These are phyloP conservation scores for Lepidium sativum DNA, from an alignment of 345 rosid species.

Conservation along the genomic window DNA sequence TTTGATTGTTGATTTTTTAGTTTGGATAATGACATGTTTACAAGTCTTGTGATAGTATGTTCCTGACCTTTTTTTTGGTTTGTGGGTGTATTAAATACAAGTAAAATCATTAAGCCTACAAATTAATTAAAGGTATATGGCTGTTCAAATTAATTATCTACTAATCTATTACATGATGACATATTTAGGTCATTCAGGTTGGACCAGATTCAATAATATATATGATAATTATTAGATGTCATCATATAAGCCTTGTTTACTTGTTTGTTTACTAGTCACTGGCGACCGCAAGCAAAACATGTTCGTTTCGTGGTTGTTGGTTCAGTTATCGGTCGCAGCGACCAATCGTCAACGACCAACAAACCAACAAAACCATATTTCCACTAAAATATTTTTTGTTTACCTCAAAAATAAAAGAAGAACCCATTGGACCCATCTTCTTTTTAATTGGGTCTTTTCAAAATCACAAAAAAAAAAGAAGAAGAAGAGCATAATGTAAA, in stretches of 20 bases:
- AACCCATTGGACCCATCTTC: background rate
- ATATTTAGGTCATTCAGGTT: slow-evolving; percentile 7
- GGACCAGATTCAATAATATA: background rate
- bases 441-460: background rate
- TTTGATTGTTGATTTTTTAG: background rate
- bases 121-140: background rate
- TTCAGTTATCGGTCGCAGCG: too few species aligned
- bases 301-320: too few species aligned
- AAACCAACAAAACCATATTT: too few species aligned
- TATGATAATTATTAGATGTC: background rate
- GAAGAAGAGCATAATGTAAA: too few species aligned
- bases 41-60: background rate
- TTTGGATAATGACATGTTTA: background rate
- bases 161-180: slow-evolving; percentile 11
- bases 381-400: background rate
- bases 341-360: too few species aligned
- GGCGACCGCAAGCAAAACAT: too few species aligned
- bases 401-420: too few species aligned
- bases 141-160: background rate
- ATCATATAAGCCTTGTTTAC: too few species aligned
- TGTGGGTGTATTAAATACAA: background rate
- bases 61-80: background rate
- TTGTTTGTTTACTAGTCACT: too few species aligned
- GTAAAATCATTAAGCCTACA: background rate
- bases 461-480: too few species aligned